Evolutionary conservation across 2,329 filamentous ascomycete species (phyloP), one percentile per base, ranked within the genome.

Genomic region (Beauveria varroae): DNA sequence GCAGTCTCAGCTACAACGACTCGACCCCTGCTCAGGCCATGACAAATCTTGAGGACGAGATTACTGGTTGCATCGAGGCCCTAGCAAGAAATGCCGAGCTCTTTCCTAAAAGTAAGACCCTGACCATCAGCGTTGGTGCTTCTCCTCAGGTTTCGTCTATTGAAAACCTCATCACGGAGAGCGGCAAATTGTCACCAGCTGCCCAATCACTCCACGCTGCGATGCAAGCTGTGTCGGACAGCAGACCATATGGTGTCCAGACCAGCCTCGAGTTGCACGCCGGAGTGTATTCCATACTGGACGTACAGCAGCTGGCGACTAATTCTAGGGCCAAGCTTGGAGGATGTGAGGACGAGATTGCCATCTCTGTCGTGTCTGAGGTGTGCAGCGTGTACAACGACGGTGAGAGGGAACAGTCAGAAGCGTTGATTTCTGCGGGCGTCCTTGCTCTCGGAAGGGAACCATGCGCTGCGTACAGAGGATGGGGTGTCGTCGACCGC

Each of bases 241-340:
- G 52, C 0, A 63, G 53, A 0, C 50, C 61, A 1, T 51, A 50
- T 14, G 68, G 65, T 1, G 52, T 71, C 0, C 43, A 61, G 0
- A 68, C 67, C 0, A 66, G 47, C 0, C 65, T 88, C 0, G 86
- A 88, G 64, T 70, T 88, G 1, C 86, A 89, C 64, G 86, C 86
- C 0, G 86, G 86, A 0, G 85, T 87, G 1, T 89, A 88, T 66
- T 81, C 85, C 0, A 69, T 86, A 5, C 75, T 88, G 5, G 86
- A 88, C 65, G 78, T 87, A 67, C 86, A 89, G 66, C 86, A 89
- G 67, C 69, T 87, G 0, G 81, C 84, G 0, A 87, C 86, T 0
- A 75, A 81, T 12, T 81, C 43, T 65, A 75, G 40, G 60, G 70
- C 0, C 60, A 67, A 24, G 0, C 57, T 68, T 0, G 65, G 68